A percentile compares a stretch with the other conserved stretches of the same genome.
Conservation (phyloP, 176 grass and related monocot species). For the Eremochloa ophiuroides region DNA sequence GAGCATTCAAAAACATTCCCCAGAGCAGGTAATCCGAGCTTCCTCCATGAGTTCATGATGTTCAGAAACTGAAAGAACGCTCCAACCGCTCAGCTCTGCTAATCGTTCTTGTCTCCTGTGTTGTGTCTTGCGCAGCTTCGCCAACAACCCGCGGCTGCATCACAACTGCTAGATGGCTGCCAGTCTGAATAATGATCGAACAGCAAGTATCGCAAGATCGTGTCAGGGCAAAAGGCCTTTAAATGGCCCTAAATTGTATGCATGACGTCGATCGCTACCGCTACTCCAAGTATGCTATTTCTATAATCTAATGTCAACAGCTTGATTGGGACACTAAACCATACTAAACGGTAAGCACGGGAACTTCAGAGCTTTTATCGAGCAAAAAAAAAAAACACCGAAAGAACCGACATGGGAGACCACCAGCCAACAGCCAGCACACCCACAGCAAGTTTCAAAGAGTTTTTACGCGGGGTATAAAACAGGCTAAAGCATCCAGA, state of each 20-base stretch:
- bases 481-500: not conserved
- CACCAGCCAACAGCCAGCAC: not conserved
- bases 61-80: not conserved
- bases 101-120: not conserved
- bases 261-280: not conserved
- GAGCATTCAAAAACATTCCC: constrained; percentile 46
- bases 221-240: not conserved
- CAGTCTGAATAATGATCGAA: not conserved
- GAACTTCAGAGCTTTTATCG: not conserved
- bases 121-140: constrained; percentile 39
- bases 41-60: not conserved
- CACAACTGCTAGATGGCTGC: constrained; percentile 32
- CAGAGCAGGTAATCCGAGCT: constrained; percentile 40
- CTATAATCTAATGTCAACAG: no score
- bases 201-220: not conserved
- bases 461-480: not conserved
- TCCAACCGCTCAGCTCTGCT: not conserved
- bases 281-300: not conserved
- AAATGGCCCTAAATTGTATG: not conserved
- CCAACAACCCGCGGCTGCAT: constrained; percentile 68
- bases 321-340: not conserved
- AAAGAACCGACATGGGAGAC: not conserved
- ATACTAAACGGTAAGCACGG: not conserved
- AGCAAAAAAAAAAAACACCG: not conserved
- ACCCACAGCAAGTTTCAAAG: not conserved